Percentiles rank a stretch among this genome's conserved stretches.
Conservation (phyloP, 1,284 basidiomycete genomes). For the Cutaneotrichosporon cavernicola region DNA sequence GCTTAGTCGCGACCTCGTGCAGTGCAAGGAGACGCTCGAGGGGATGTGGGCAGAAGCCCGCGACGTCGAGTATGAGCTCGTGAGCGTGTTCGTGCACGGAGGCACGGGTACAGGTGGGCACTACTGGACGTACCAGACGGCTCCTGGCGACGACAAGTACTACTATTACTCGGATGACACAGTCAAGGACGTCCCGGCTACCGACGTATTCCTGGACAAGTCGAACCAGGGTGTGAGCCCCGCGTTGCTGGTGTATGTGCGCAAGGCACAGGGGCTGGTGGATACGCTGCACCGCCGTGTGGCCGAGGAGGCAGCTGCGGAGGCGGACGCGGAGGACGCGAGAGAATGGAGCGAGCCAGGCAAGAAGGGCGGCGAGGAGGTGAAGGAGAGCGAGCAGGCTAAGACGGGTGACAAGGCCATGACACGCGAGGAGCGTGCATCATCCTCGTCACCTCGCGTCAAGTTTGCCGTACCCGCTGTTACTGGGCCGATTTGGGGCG, state of each 20-base stretch:
- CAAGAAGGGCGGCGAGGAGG: too few species aligned
- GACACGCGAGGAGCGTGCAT: not conserved
- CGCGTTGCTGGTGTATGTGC: slow-evolving; percentile 52
- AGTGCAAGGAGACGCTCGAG: slow-evolving; percentile 70
- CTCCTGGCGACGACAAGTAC: slow-evolving; percentile 61
- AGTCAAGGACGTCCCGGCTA: slow-evolving; percentile 57
- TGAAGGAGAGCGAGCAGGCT: not conserved
- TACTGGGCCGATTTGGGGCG: not conserved
- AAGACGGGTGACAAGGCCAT: not conserved
- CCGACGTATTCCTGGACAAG: slow-evolving; percentile 47
- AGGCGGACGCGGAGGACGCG: not conserved
- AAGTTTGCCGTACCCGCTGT: not conserved
- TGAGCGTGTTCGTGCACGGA: slow-evolving; percentile 94
- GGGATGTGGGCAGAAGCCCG: slow-evolving; percentile 70
- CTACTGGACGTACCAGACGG: slow-evolving; percentile 54
- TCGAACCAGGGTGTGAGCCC: slow-evolving; percentile 45
- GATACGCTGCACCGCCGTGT: slow-evolving; percentile 43
- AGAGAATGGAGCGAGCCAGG: not conserved
- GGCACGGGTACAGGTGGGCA: slow-evolving; percentile 59
- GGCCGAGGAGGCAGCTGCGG: not conserved
- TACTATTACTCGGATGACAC: slow-evolving; percentile 93
- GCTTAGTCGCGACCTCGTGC: slow-evolving; percentile 60
- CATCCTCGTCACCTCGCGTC: not conserved
- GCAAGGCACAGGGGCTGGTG: slow-evolving; percentile 41
- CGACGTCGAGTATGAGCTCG: slow-evolving; percentile 79